Percentiles rank a stretch among this genome's conserved stretches.
phyloP scores from a whole-genome alignment of 2,329 filamentous ascomycete genomes.

The Aspergillus pseudotamarii region DNA sequence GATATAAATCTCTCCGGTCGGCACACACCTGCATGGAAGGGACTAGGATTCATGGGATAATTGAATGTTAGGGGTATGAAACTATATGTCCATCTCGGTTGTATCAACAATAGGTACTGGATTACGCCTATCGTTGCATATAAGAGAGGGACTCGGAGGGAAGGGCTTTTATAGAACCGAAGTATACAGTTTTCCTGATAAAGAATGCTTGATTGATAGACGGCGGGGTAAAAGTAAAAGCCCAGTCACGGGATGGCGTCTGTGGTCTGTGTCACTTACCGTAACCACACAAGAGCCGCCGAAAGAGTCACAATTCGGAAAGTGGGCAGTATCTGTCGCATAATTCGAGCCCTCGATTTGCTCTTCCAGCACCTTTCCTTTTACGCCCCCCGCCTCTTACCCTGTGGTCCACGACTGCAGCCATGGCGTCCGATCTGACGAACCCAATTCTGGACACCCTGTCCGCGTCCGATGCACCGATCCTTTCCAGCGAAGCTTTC shows the following conservation, averaged over 20 bases:
- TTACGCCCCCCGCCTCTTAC: slow-evolving; percentile 9
- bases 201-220: background rate
- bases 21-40: background rate
- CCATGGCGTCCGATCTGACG: slow-evolving; percentile 60
- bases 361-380: slow-evolving; percentile 7
- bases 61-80: background rate
- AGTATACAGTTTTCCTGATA: background rate
- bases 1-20: background rate
- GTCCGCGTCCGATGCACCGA: slow-evolving; percentile 60
- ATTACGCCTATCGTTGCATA: background rate
- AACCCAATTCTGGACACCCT: slow-evolving; percentile 68
- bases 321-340: slow-evolving; percentile 28
- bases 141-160: background rate
- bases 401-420: slow-evolving; percentile 33
- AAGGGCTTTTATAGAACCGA: background rate
- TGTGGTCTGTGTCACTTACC: slow-evolving; percentile 28
- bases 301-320: slow-evolving; percentile 39
- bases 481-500: slow-evolving; percentile 72
- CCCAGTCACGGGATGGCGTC: slow-evolving; percentile 23
- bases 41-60: background rate
- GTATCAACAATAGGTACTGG: background rate
- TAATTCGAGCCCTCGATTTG: slow-evolving; percentile 19
- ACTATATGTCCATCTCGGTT: background rate
- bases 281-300: slow-evolving; percentile 25
- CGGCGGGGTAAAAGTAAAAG: slow-evolving; percentile 19